Conservation (phyloP, 805 yeast genomes). For the Torulaspora gathmanii region DNA sequence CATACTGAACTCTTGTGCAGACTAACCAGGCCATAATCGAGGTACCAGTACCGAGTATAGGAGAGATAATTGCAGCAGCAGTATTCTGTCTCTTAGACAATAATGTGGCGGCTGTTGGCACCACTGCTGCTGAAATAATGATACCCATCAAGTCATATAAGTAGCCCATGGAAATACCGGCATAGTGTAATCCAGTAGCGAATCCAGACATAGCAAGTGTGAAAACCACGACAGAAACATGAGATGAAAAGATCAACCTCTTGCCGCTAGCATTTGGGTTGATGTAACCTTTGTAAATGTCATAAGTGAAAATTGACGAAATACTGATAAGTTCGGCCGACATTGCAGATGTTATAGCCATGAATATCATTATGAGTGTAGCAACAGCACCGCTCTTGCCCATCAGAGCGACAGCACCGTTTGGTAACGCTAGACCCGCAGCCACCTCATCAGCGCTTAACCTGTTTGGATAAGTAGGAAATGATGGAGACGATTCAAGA, state of each 20-base stretch:
- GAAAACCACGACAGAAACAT: constrained; percentile 56
- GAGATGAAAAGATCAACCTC: constrained; percentile 63
- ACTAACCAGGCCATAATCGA: constrained; percentile 70
- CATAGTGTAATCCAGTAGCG: constrained; percentile 75
- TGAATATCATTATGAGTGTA: constrained; percentile 69
- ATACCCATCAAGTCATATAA: constrained; percentile 86
- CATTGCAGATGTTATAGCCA: constrained; percentile 92
- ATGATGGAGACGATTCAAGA: constrained; percentile 59
- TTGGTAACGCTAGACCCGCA: constrained; percentile 70
- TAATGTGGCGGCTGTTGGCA: constrained; percentile 65
- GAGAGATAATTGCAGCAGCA: constrained; percentile 68
- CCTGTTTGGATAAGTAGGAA: constrained; percentile 74
- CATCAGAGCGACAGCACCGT: constrained; percentile 72
- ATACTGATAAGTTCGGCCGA: constrained; percentile 89
- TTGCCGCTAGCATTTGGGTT: constrained; percentile 77
- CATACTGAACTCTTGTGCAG: constrained; percentile 43
- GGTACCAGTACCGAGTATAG: constrained; percentile 68
- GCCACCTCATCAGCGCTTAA: constrained; percentile 64
- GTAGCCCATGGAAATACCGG: constrained; percentile 81
- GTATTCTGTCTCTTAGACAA: constrained; percentile 61
- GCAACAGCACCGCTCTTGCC: constrained; percentile 90
- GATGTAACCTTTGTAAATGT: constrained; percentile 74
- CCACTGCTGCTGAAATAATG: constrained; percentile 79
- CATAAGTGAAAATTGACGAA: constrained; percentile 80
- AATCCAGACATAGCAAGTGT: constrained; percentile 71